Evolutionary conservation across 202 grass and related monocot species (phyloP), one percentile per base, ranked within the genome.

Genomic region (Carex arenaria): DNA sequence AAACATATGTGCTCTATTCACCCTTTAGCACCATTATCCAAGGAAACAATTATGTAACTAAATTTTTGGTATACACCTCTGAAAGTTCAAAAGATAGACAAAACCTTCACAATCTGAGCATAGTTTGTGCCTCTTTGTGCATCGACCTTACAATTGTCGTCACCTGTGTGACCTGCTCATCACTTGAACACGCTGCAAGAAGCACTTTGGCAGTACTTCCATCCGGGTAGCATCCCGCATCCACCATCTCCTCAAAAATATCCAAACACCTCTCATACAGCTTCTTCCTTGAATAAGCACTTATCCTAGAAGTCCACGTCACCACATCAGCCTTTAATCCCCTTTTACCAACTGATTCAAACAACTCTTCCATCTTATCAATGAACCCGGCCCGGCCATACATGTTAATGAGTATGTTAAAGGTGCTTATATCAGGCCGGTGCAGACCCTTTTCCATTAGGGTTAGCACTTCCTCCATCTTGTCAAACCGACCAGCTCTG

Each of bases 221-320:
- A 83, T 94, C 95, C 12, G 95, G 92, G 75, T 91, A 93, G 79
- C 95, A 97, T 4, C 95, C 89, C 3, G 92, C 85, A 85, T 97
- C 89, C 28, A 97, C 85, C 95, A 97, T 97, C 87, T 97, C 86
- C 88, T 97, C 92, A 77, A 97, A 94, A 5, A 94, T 80, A 86
- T 90, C 80, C 69, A 97, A 65, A 86, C 95, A 97, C 78, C 85
- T 54, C 84, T 61, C 43, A 86, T 94, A 92, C 69, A 86, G 87
- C 61, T 97, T 87, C 90, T 89, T 97, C 83, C 91, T 88, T 17
- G 92, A 87, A 82, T 94, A 94, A 49, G 88, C 92, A 62, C 88
- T 82, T 32, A 97, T 90, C 74, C 92, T 87, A 42, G 89, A 90
- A 77, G 90, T 94, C 90, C 95, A 94, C 13, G 90, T 93, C 69